These are phyloP conservation scores for Limnomonas spitsbergensis DNA, from an alignment of 139 green algal species.

Conservation along the genomic window DNA sequence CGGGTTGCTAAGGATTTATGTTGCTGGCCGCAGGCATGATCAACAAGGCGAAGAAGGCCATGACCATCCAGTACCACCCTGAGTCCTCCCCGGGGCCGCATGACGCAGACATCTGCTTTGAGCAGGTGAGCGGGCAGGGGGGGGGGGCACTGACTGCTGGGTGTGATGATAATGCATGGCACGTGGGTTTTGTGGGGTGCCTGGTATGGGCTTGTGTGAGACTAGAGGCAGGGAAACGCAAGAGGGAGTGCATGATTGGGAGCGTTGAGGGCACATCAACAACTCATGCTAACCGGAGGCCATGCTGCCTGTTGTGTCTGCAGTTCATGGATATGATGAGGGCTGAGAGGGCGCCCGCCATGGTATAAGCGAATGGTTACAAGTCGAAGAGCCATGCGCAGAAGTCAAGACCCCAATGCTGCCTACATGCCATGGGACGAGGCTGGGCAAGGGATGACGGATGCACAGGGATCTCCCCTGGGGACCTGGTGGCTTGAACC, in stretches of 20 bases:
- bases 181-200: too few species aligned
- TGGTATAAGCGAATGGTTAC: too few species aligned
- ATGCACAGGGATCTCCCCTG: too few species aligned
- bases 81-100: slow-evolving; percentile 95
- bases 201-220: background rate
- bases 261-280: background rate
- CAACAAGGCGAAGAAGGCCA: slow-evolving; percentile 64
- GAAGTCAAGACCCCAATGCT: too few species aligned
- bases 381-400: too few species aligned
- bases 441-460: too few species aligned
- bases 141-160: background rate
- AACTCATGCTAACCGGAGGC: background rate
- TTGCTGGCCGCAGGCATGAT: slow-evolving; percentile 54
- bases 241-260: background rate
- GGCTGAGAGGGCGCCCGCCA: background rate
- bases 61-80: slow-evolving; percentile 99
- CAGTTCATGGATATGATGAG: slow-evolving; percentile 20
- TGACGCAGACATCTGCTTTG: slow-evolving; percentile 93
- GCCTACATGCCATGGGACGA: too few species aligned
- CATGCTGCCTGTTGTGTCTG: background rate
- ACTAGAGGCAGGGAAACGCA: background rate
- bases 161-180: background rate
- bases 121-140: slow-evolving; percentile 55
- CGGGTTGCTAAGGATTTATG: too few species aligned
- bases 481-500: too few species aligned